Evolutionary conservation across 2,329 filamentous ascomycete genomes (phyloP).

Genomic region (Hortaea sp.): DNA sequence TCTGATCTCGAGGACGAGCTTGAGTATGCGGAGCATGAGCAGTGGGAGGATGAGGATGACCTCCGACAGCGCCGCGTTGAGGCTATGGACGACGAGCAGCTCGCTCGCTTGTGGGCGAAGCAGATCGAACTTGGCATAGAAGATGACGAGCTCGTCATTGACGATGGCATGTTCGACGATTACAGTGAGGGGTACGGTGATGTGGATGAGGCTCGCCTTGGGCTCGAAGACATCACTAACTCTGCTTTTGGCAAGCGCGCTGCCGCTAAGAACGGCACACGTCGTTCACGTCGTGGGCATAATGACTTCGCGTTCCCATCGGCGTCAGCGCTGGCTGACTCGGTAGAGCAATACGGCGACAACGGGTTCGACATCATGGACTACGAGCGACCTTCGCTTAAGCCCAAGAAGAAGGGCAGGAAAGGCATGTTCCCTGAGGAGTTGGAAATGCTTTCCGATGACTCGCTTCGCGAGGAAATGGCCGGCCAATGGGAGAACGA

Average conservation of each 20-base stretch:
- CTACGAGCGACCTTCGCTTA: slow-evolving; percentile 60
- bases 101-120: slow-evolving; percentile 52
- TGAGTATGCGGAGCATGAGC: slow-evolving; percentile 23
- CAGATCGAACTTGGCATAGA: slow-evolving; percentile 55
- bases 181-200: slow-evolving; percentile 18
- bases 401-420: slow-evolving; percentile 53
- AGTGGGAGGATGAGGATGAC: slow-evolving; percentile 32
- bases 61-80: slow-evolving; percentile 30
- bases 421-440: slow-evolving; percentile 33
- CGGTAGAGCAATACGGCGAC: slow-evolving; percentile 53
- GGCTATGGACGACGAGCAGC: slow-evolving; percentile 47
- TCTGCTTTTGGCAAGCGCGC: slow-evolving; percentile 6
- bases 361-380: slow-evolving; percentile 80
- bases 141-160: slow-evolving; percentile 49
- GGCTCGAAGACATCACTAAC: slow-evolving; percentile 19
- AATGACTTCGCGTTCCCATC: slow-evolving; percentile 38
- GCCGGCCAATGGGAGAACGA: slow-evolving; percentile 34
- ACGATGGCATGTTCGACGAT: slow-evolving; percentile 26
- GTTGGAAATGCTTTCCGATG: slow-evolving; percentile 32
- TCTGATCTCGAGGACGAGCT: slow-evolving; percentile 26
- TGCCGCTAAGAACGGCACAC: slow-evolving; percentile 12
- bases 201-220: slow-evolving; percentile 20
- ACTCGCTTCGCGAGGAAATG: slow-evolving; percentile 32
- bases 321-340: slow-evolving; percentile 47
- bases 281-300: slow-evolving; percentile 5